Evolutionary conservation across 2,329 filamentous ascomycete genomes (phyloP).

Genomic region (Magnaporthiopsis incrustans): DNA sequence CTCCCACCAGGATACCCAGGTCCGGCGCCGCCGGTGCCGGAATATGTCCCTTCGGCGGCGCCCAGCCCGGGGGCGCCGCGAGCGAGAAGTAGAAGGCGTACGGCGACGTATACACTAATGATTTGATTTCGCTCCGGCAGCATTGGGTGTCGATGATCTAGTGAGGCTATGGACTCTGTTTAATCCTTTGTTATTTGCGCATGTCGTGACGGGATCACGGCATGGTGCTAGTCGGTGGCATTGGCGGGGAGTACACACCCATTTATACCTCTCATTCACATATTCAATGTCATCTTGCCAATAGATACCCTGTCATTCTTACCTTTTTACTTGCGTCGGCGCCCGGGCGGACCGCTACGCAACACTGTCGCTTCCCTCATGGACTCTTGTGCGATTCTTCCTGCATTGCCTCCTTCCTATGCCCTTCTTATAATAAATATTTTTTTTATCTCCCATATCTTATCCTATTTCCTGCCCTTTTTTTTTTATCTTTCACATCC

Average conservation of each 20-base stretch:
- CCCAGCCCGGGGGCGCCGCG: not conserved
- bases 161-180: not conserved
- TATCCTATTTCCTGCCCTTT: too few species aligned
- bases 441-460: too few species aligned
- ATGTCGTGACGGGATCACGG: not conserved
- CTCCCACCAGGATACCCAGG: slow-evolving; percentile 6
- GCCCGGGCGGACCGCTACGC: too few species aligned
- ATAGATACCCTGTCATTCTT: not conserved
- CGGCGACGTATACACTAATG: not conserved
- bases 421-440: too few species aligned
- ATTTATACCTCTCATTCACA: not conserved
- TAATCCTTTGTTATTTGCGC: not conserved
- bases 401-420: too few species aligned
- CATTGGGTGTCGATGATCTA: not conserved
- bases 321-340: too few species aligned
- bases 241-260: too few species aligned
- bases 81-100: not conserved
- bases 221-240: not conserved
- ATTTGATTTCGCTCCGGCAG: not conserved
- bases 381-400: too few species aligned
- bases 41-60: slow-evolving; percentile 2
- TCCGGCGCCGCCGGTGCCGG: not conserved
- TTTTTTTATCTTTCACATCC: too few species aligned
- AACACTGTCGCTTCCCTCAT: not conserved
- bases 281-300: not conserved